Conservation (phyloP, 2,329 filamentous ascomycete species). For the Sporothrix euskadiensis region DNA sequence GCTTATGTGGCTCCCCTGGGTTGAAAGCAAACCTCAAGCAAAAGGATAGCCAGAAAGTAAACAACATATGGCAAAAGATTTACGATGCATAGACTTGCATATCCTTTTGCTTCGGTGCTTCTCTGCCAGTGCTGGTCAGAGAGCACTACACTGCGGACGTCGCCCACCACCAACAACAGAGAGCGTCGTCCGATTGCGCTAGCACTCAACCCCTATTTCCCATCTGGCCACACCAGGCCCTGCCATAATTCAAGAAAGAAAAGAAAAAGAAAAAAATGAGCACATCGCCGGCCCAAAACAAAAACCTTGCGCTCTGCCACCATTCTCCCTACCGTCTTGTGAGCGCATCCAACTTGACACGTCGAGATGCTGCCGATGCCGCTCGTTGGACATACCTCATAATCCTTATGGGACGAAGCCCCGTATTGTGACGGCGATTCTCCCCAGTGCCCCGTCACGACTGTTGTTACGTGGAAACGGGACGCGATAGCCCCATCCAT, state of each 20-base stretch:
- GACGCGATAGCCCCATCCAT: neutral
- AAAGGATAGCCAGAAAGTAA: neutral
- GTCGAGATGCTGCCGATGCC: neutral
- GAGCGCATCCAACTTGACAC: neutral
- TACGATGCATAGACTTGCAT: neutral
- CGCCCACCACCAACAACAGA: constrained; percentile 11
- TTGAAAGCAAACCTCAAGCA: neutral
- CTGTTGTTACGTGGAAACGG: neutral
- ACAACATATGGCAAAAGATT: neutral
- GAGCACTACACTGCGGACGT: neutral
- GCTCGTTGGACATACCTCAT: neutral
- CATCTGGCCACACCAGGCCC: neutral
- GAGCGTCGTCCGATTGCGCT: constrained; percentile 2
- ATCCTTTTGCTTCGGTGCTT: no score
- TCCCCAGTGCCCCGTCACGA: neutral
- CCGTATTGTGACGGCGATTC: no score
- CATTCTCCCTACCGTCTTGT: neutral
- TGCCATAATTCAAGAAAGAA: neutral
- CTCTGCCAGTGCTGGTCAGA: neutral
- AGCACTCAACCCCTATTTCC: constrained; percentile 12
- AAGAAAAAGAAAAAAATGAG: no score
- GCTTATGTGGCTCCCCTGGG: neutral
- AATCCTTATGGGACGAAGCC: no score
- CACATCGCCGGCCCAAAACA: neutral
- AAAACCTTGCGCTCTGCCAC: neutral